A percentile compares a stretch with the other conserved stretches of the same genome.
These are phyloP conservation scores for Hyaloscypha finlandica DNA, from an alignment of 495 filamentous ascomycete genomes.

Conservation along the genomic window DNA sequence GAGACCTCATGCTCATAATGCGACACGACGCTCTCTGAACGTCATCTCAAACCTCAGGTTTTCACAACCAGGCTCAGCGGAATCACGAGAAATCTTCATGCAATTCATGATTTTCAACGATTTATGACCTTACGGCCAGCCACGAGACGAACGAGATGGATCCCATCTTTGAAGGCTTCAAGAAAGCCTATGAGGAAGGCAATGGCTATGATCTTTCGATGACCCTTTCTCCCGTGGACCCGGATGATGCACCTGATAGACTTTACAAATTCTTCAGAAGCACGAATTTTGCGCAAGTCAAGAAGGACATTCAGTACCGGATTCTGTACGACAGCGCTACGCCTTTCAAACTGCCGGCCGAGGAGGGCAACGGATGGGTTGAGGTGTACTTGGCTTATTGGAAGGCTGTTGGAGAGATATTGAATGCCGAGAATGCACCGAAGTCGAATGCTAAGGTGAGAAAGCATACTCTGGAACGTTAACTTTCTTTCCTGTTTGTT, in stretches of 20 bases:
- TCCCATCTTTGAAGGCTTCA: constrained; percentile 61
- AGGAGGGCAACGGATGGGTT: constrained; percentile 73
- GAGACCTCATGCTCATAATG: background rate
- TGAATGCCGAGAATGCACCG: constrained; percentile 52
- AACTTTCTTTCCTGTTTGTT: background rate
- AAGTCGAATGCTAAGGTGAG: constrained; percentile 36
- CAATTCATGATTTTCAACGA: constrained; percentile 5
- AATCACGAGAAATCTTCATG: constrained; percentile 14
- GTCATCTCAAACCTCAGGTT: constrained; percentile 1
- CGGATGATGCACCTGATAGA: constrained; percentile 55
- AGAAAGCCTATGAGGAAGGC: constrained; percentile 50
- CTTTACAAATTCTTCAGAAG: constrained; percentile 64
- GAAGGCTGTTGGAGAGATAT: constrained; percentile 71
- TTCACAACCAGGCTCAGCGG: background rate
- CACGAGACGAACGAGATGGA: constrained; percentile 54
- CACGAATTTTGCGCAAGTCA: constrained; percentile 55
- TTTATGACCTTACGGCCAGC: constrained; percentile 17
- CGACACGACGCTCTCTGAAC: background rate
- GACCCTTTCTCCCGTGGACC: constrained; percentile 67
- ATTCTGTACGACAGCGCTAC: constrained; percentile 56
- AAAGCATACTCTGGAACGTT: constrained; percentile 23
- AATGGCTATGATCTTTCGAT: constrained; percentile 68
- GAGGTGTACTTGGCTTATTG: constrained; percentile 84
- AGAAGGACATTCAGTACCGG: constrained; percentile 58
- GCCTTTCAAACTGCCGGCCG: constrained; percentile 52